These are phyloP conservation scores for Maudiozyma serrabonitensis DNA, from an alignment of 805 yeast species.

Conservation along the genomic window DNA sequence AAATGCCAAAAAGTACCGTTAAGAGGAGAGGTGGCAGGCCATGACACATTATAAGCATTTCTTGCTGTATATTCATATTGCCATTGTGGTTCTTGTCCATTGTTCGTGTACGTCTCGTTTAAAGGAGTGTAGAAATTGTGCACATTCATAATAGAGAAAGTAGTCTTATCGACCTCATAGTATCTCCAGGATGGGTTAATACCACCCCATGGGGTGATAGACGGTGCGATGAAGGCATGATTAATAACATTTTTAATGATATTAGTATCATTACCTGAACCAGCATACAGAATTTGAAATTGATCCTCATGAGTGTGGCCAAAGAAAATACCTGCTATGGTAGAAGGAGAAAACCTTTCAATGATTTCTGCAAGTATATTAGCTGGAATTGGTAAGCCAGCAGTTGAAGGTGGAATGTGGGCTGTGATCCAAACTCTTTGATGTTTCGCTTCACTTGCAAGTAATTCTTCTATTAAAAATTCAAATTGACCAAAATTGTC, in stretches of 20 bases:
- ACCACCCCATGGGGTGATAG: background rate
- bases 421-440: background rate
- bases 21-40: background rate
- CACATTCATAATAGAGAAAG: background rate
- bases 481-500: background rate
- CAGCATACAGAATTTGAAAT: background rate
- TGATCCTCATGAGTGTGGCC: background rate
- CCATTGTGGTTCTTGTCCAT: background rate
- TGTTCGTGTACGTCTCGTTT: background rate
- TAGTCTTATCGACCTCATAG: background rate
- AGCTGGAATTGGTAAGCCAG: background rate
- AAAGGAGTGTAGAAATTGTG: background rate
- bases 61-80: background rate
- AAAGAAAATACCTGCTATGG: background rate
- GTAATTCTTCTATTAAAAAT: background rate
- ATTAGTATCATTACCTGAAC: background rate
- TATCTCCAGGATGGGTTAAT: constrained; percentile 1
- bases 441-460: background rate
- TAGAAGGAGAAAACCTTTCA: background rate
- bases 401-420: background rate
- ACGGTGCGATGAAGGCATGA: background rate
- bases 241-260: background rate
- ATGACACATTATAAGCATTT: background rate
- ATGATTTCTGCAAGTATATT: background rate
- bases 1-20: background rate